Base-by-base conservation (phyloP, 352 stramenopile species). In the Globisporangium sylvaticum region DNA sequence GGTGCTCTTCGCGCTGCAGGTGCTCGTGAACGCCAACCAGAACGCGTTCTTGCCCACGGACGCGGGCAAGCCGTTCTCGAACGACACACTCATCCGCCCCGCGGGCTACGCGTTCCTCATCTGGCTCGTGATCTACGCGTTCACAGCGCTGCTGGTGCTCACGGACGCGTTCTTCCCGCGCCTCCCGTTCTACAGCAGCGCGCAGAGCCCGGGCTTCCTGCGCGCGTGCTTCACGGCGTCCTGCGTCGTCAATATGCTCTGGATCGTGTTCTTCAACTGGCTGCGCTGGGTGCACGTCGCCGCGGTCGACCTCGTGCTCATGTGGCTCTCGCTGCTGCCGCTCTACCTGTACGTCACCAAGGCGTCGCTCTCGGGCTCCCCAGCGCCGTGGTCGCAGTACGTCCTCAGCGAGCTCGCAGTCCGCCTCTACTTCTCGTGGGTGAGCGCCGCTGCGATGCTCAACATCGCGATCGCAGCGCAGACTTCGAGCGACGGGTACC, bases 341-440 rank as follows among this genome's bases (percentile, higher is more conserved):
- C 73, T 92, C 53, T 92, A 92, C 67, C 65, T 89, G 32, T 89
- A 86, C 46, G 71, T 77, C 27, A 86, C 67, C 58, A 72, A 87
- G 39, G 62, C 87, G 37, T 65, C 70, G 22, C 60, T 70, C 10
- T 58, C 71, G 4, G 73, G 75, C 18, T 73, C 78, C 7, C 63
- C 80, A 39, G 50, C 67, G 4, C 53, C 75, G 31, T 90, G 80
- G 77, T 67, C 69, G 32, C 73, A 83, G 69, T 88, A 85, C 61
- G 27, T 88, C 1, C 80, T 73, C 68, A 87, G 80, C 48, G 80
- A 90, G 57, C 59, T 92, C 7, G 77, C 73, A n/a, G 68, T 90
- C 10, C 79, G 78, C 0, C 54, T 92, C 10, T 89, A 90, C 66
- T 90, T 89, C 57, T 71, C 80, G n/a, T 89, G 80, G 77, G 79